Evolutionary conservation across 2,329 filamentous ascomycete species (phyloP), one percentile per base, ranked within the genome.

Genomic region (Diaporthe citrichinensis): DNA sequence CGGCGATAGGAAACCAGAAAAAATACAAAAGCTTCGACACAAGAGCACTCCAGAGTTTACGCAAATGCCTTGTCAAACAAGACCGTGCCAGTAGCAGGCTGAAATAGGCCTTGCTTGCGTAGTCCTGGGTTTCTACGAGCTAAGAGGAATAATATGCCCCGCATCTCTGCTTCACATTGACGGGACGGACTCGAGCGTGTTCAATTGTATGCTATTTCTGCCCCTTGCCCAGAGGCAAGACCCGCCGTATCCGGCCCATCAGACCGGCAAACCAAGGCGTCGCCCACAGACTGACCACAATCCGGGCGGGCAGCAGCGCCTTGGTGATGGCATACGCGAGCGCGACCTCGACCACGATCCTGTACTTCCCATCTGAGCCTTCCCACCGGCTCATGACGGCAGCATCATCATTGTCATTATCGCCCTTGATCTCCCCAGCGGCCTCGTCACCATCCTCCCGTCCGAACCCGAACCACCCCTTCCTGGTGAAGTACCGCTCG

Each of bases 301-400:
- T 90, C 79, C 97, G 90, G 17, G 94, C 80, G 0, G 97, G 95
- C 78, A 99, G 83, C 75, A 98, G 81, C 23, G 92, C 92, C 85
- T 99, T 99, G 1, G 95, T 97, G 77, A 98, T 90, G 0, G 95
- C 94, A 87, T 97, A 99, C 7, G 97, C 96, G 28, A 97, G 93
- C 34, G 95, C 97, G 78, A 98, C 91, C 83, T 93, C 91, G 0
- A 92, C 85, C 7, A 91, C 85, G n/a, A 92, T 85, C 77, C 87
- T 88, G 80, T 92, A 91, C 77, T 85, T 86, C n/a, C 79, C 79
- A 73, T 89, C 86, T 10, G 83, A 81, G 61, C 78, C 81, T 73
- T 82, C 81, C 85, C 84, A 86, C 74, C 81, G 79, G 74, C 83
- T 78, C 71, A 85, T 73, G 58, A 83, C 81, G 65, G 71, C 74